Conservation (phyloP, 176 grass and related monocot genomes). For the Areca catechu region DNA sequence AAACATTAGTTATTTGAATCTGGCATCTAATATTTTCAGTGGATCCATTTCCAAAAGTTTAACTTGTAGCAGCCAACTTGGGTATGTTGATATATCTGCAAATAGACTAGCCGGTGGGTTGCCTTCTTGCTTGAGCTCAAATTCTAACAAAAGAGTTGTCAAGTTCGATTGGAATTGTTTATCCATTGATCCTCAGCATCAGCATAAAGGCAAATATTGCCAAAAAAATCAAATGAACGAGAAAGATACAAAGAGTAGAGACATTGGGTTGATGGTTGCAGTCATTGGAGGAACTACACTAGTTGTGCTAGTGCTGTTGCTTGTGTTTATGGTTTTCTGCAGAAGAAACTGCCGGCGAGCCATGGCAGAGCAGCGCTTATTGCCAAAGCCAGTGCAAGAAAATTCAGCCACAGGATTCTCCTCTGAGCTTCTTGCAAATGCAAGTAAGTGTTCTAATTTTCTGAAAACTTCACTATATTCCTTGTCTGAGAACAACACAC, state of each 20-base stretch:
- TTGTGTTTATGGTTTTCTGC: conserved; percentile 50
- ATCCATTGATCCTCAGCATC: conserved; percentile 32
- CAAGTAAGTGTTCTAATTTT: conserved; percentile 57
- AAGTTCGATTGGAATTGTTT: conserved; percentile 88
- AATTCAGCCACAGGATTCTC: conserved; percentile 63
- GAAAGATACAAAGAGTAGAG: conserved; percentile 28
- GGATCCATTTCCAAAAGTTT: conserved; percentile 54
- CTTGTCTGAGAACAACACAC: too few species aligned
- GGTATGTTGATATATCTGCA: conserved; percentile 79
- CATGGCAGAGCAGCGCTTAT: conserved; percentile 52
- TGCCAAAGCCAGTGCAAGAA: conserved; percentile 64
- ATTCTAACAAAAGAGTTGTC: conserved; percentile 64
- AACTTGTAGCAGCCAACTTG: conserved; percentile 60
- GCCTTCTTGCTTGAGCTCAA: conserved; percentile 65
- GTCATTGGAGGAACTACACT: conserved; percentile 56
- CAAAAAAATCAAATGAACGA: conserved; percentile 20
- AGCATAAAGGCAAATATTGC: conserved; percentile 64
- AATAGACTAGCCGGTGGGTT: conserved; percentile 64
- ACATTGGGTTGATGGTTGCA: conserved; percentile 38
- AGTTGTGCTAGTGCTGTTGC: conserved; percentile 47
- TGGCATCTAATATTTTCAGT: conserved; percentile 77
- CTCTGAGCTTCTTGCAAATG: conserved; percentile 68
- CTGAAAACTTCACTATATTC: too few species aligned
- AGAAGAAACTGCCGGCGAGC: conserved; percentile 45
- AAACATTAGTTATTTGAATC: conserved; percentile 83